Evolutionary conservation across 805 yeast species (phyloP).

Genomic region (Wickerhamomyces kurtzmanii): DNA sequence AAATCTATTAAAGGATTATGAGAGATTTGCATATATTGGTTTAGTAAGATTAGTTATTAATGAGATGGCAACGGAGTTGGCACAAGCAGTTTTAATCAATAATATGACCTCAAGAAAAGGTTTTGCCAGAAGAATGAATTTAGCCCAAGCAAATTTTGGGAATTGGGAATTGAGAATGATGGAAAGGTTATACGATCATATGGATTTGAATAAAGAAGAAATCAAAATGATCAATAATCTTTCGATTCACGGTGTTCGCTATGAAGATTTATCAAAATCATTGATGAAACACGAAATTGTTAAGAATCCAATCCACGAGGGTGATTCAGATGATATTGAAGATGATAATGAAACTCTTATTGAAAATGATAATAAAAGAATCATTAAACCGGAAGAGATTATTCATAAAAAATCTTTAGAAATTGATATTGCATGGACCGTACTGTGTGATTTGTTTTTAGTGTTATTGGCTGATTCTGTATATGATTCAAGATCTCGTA

Average conservation of each 20-base stretch:
- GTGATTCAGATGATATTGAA: constrained; percentile 6
- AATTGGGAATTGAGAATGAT: constrained; percentile 75
- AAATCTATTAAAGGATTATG: constrained; percentile 70
- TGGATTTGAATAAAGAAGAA: constrained; percentile 72
- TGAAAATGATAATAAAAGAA: constrained; percentile 3
- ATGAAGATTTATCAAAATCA: constrained; percentile 58
- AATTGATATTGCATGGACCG: constrained; percentile 86
- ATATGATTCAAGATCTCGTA: constrained; percentile 84
- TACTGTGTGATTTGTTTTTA: constrained; percentile 83
- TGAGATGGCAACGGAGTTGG: constrained; percentile 76
- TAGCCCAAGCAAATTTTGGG: constrained; percentile 69
- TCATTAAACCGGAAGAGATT: constrained; percentile 22
- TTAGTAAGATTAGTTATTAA: constrained; percentile 66
- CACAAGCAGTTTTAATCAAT: constrained; percentile 41
- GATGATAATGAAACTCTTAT: constrained; percentile 7
- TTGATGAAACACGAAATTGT: constrained; percentile 42
- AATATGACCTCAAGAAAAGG: constrained; percentile 34
- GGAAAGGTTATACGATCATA: constrained; percentile 65
- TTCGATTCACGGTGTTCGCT: constrained; percentile 74
- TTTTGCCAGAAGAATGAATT: constrained; percentile 49
- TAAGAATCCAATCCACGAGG: constrained; percentile 36
- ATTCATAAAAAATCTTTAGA: constrained; percentile 30
- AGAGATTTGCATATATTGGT: constrained; percentile 88
- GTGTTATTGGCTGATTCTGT: constrained; percentile 72
- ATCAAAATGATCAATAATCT: constrained; percentile 79